Conservation (phyloP, 148 eudicot genomes). For the Gaultheria prostrata region DNA sequence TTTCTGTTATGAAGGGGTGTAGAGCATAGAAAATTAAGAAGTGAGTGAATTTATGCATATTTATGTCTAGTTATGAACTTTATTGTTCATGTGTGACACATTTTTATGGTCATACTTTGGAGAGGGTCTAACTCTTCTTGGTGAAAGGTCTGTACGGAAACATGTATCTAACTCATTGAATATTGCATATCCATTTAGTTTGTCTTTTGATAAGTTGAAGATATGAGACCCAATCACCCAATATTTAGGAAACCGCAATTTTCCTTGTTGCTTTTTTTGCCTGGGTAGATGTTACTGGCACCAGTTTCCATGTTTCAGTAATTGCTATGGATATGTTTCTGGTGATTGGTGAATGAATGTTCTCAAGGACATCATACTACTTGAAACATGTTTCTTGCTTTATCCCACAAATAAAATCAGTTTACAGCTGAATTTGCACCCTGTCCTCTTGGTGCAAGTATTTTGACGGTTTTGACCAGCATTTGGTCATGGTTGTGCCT, state of each 20-base stretch:
- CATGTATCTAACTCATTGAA: neutral
- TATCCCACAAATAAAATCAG: neutral
- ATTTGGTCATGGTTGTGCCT: neutral
- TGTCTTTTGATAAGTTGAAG: neutral
- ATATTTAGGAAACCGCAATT: neutral
- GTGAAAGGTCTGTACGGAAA: slow-evolving; percentile 47
- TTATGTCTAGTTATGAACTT: neutral
- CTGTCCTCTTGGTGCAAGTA: neutral
- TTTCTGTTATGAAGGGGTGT: neutral
- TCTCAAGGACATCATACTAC: neutral
- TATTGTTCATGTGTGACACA: neutral
- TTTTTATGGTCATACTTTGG: slow-evolving; percentile 47
- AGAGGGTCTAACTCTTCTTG: slow-evolving; percentile 86
- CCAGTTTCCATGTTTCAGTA: neutral
- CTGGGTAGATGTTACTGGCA: neutral
- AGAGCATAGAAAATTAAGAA: neutral
- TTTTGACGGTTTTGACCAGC: neutral
- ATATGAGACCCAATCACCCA: neutral
- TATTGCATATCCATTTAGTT: neutral
- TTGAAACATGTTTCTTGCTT: neutral
- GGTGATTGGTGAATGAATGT: neutral
- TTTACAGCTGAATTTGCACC: neutral
- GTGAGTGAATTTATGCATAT: neutral
- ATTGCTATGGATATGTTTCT: neutral
- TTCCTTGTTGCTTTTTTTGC: neutral